phyloP scores from a whole-genome alignment of 2,329 filamentous ascomycete species.

The Phialocephala sp. region DNA sequence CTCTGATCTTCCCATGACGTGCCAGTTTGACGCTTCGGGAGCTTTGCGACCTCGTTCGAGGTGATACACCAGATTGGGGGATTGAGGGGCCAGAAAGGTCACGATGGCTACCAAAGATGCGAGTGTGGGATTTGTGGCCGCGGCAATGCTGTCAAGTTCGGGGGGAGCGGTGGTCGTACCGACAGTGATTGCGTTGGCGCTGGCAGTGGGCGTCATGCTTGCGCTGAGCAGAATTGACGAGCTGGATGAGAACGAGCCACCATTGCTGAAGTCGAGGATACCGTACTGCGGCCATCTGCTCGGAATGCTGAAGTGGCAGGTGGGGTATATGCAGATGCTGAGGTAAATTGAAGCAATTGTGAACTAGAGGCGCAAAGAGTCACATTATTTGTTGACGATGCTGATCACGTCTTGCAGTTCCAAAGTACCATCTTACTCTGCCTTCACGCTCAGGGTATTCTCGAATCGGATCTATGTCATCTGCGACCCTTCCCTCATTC shows the following conservation, averaged over 20 bases:
- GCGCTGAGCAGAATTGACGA: conserved; percentile 20
- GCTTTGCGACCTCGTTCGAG: conserved; percentile 28
- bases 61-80: conserved; percentile 15
- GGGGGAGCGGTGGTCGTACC: conserved; percentile 17
- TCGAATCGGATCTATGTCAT: conserved; percentile 52
- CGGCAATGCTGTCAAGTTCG: conserved; percentile 14
- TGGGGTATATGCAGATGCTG: conserved; percentile 46
- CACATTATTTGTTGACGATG: neutral
- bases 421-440: conserved; percentile 38
- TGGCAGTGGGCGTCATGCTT: conserved; percentile 17
- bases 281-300: conserved; percentile 55
- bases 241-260: conserved; percentile 46
- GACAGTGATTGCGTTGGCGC: conserved; percentile 13
- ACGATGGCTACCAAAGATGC: conserved; percentile 22
- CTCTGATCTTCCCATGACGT: conserved; percentile 24
- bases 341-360: conserved; percentile 42
- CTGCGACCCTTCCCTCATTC: conserved; percentile 49
- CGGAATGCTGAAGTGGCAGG: conserved; percentile 47
- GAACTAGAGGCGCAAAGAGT: conserved; percentile 18
- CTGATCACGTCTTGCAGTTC: conserved; percentile 21
- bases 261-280: conserved; percentile 47
- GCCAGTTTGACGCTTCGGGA: conserved; percentile 17
- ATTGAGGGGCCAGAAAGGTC: neutral
- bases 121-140: conserved; percentile 9
- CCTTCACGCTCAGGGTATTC: conserved; percentile 54